A percentile compares a stretch with the other conserved stretches of the same genome.
These are phyloP conservation scores for Entomortierella lignicola DNA, from an alignment of 192 early-diverging fungal species.

Conservation along the genomic window DNA sequence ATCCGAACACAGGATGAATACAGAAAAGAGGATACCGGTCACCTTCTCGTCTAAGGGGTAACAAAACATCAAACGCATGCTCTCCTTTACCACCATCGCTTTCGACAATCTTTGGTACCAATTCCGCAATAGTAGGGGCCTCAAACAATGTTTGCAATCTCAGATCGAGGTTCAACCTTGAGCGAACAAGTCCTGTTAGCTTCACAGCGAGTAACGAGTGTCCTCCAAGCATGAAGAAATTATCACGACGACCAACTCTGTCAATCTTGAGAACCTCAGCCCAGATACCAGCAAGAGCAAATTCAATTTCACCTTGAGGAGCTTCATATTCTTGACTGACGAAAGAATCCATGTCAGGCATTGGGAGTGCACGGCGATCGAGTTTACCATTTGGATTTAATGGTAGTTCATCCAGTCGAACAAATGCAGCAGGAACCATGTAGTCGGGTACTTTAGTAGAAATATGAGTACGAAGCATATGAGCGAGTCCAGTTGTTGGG, in stretches of 20 bases:
- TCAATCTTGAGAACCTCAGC: slow-evolving; percentile 6
- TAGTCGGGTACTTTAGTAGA: slow-evolving; percentile 69
- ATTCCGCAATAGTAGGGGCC: background rate
- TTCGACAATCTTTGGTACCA: background rate
- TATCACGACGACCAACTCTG: background rate
- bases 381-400: slow-evolving; percentile 40
- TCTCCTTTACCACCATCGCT: too few species aligned
- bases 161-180: background rate
- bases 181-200: background rate
- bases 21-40: too few species aligned
- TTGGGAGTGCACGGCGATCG: slow-evolving; percentile 47
- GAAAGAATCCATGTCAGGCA: slow-evolving; percentile 11
- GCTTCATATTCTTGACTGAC: slow-evolving; percentile 5
- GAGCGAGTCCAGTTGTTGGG: background rate
- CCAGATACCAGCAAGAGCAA: background rate
- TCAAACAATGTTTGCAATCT: background rate
- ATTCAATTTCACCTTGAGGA: slow-evolving; percentile 18
- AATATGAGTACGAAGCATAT: slow-evolving; percentile 60
- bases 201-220: background rate
- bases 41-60: too few species aligned
- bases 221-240: too few species aligned
- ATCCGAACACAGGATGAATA: too few species aligned
- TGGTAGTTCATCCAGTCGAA: slow-evolving; percentile 29
- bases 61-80: too few species aligned
- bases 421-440: slow-evolving; percentile 66